These are phyloP conservation scores for Basidiobolus meristosporus DNA, from an alignment of 371 early-diverging fungal species.

Conservation along the genomic window DNA sequence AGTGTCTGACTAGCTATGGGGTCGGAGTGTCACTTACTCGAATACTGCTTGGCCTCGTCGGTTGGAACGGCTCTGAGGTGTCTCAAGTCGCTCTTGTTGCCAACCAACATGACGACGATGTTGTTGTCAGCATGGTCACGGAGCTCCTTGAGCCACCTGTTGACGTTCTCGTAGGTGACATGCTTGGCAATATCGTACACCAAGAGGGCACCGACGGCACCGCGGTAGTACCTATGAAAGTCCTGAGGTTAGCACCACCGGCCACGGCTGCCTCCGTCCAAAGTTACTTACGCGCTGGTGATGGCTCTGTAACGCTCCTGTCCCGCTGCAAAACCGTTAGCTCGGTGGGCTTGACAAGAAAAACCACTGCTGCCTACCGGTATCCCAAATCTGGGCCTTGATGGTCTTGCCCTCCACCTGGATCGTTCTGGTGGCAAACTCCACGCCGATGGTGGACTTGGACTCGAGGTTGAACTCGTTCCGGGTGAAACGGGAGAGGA, in stretches of 20 bases:
- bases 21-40: conserved; percentile 32
- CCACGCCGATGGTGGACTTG: conserved; percentile 99
- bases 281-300: conserved; percentile 73
- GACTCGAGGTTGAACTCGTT: conserved; percentile 95
- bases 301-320: conserved; percentile 84
- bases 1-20: not conserved
- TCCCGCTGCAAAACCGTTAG: conserved; percentile 34
- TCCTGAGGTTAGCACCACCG: too few relatives aligned
- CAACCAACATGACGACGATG: conserved; percentile 97
- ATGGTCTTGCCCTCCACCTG: conserved; percentile 92
- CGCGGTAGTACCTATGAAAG: conserved; percentile 83
- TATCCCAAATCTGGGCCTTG: conserved; percentile 99
- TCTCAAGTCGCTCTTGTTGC: conserved; percentile 98
- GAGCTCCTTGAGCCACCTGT: conserved; percentile 96
- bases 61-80: conserved; percentile 91
- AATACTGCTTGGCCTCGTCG: conserved; percentile 92
- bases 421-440: conserved; percentile 96
- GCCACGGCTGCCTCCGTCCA: too few relatives aligned
- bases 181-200: conserved; percentile 98
- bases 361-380: conserved; percentile 23
- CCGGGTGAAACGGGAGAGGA: conserved; percentile 92
- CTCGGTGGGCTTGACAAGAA: too few relatives aligned
- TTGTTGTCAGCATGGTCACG: conserved; percentile 94
- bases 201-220: conserved; percentile 96
- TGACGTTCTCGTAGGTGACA: conserved; percentile 84